Percentiles rank a stretch among this genome's conserved stretches.
These are phyloP conservation scores for Corymbia citriodora DNA, from an alignment of 441 rosid species.

Conservation along the genomic window DNA sequence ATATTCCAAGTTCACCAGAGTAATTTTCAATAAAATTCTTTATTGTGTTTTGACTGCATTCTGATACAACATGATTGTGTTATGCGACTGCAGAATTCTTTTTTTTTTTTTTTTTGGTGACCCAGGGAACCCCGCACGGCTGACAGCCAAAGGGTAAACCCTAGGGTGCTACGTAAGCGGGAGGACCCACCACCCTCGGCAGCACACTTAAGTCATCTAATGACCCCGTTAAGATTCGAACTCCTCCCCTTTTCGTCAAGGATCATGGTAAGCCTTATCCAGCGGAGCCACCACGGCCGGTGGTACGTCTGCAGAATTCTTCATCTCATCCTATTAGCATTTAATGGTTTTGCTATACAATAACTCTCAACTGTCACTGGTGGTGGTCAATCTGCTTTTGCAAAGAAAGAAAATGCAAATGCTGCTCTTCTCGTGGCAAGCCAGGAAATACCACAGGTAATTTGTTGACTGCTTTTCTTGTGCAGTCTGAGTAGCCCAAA, in stretches of 20 bases:
- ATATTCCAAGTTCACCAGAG: background rate
- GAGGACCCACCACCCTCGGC: too few relatives aligned
- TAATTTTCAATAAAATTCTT: background rate
- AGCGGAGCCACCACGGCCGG: too few relatives aligned
- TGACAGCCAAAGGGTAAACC: too few relatives aligned
- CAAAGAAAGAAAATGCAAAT: conserved; percentile 54
- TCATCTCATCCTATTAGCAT: conserved; percentile 61
- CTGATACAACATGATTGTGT: background rate
- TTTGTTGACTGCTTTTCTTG: background rate
- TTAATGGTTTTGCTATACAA: conserved; percentile 49
- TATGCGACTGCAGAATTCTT: conserved; percentile 37
- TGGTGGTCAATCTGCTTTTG: conserved; percentile 39
- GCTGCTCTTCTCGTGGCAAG: conserved; percentile 80
- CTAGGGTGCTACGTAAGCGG: too few relatives aligned
- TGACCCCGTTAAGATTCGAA: too few relatives aligned
- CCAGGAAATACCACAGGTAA: conserved; percentile 40
- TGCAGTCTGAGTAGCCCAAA: background rate
- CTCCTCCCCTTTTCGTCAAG: too few relatives aligned
- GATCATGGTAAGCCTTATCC: too few relatives aligned
- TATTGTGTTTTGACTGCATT: background rate
- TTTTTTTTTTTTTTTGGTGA: too few relatives aligned
- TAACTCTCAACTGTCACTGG: conserved; percentile 51
- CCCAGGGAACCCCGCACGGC: too few relatives aligned
- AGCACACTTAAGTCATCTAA: too few relatives aligned
- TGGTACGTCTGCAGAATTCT: too few relatives aligned